Evolutionary conservation across 768 basidiomycete species (phyloP).

Genomic region (Mrakia hoshinonis): DNA sequence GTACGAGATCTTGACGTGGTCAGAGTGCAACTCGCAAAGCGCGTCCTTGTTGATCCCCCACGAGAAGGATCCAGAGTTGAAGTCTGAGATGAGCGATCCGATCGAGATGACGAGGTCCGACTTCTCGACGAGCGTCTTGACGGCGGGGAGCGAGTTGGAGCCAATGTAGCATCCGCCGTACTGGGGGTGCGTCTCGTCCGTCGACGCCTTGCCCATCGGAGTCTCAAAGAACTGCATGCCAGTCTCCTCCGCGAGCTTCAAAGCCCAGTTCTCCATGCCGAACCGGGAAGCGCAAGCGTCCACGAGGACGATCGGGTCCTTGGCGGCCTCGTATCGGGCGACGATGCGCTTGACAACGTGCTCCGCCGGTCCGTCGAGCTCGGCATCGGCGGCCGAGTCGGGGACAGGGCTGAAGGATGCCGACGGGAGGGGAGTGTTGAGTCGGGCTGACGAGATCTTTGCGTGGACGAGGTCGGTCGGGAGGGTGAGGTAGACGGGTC

Average conservation of each 20-base stretch:
- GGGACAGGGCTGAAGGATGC: conserved; percentile 27
- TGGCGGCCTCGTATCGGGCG: conserved; percentile 42
- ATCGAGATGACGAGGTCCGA: conserved; percentile 69
- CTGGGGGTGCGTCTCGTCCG: conserved; percentile 61
- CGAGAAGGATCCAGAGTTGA: conserved; percentile 58
- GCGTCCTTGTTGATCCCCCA: conserved; percentile 6
- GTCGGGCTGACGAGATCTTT: conserved; percentile 57
- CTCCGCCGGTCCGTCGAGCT: conserved; percentile 23
- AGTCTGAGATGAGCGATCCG: conserved; percentile 55
- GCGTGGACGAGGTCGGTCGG: conserved; percentile 68
- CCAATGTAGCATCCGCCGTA: conserved; percentile 77
- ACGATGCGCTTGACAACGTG: conserved; percentile 25
- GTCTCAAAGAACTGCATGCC: conserved; percentile 58
- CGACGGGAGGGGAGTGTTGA: conserved; percentile 49
- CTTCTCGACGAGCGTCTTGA: conserved; percentile 63
- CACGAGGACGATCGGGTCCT: conserved; percentile 46
- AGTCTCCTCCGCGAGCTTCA: conserved; percentile 56
- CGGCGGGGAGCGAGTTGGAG: conserved; percentile 54
- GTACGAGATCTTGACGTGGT: conserved; percentile 44
- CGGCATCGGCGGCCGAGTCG: conserved; percentile 22
- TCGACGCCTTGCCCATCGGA: conserved; percentile 56
- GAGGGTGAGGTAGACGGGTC: conserved; percentile 78
- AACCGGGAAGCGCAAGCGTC: conserved; percentile 59
- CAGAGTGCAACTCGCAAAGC: conserved; percentile 59
- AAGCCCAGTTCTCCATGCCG: conserved; percentile 54